A percentile compares a stretch with the other conserved stretches of the same genome.
These are phyloP conservation scores for Micractinium conductrix DNA, from an alignment of 139 green algal genomes.

Conservation along the genomic window DNA sequence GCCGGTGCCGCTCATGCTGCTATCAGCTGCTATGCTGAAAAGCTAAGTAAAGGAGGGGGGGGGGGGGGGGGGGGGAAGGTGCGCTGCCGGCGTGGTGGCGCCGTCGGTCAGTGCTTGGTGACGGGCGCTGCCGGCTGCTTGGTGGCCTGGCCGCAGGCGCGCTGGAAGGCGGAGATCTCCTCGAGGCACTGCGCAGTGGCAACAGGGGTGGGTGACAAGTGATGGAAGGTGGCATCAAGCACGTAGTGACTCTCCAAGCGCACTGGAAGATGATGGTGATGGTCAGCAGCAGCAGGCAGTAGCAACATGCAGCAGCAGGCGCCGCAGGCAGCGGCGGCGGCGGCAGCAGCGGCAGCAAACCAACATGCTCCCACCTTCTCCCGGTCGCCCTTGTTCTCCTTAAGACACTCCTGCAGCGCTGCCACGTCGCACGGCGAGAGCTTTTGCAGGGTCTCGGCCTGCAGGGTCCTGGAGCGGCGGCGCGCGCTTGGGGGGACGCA, in stretches of 20 bases:
- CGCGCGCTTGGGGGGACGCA: no score
- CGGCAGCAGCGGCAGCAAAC: neutral
- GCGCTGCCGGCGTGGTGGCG: neutral
- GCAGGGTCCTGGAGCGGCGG: no score
- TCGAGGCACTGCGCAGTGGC: slow-evolving; percentile 20
- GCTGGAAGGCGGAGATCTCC: slow-evolving; percentile 45
- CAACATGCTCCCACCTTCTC: slow-evolving; percentile 28
- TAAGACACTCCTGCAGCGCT: slow-evolving; percentile 53
- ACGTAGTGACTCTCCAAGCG: no score
- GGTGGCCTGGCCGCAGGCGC: slow-evolving; percentile 35
- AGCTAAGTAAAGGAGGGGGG: neutral
- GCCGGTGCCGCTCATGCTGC: neutral
- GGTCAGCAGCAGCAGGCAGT: no score
- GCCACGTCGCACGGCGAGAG: slow-evolving; percentile 53
- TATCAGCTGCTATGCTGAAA: neutral
- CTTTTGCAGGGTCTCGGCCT: slow-evolving; percentile 27
- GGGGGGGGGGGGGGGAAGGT: no score
- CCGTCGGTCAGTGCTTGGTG: neutral
- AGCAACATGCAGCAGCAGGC: neutral
- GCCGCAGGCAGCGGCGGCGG: neutral
- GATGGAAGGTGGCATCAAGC: no score
- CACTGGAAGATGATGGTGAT: no score
- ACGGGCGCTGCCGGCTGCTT: neutral
- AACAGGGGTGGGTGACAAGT: no score
- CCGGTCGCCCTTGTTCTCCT: slow-evolving; percentile 54